Conservation (phyloP, 2,329 filamentous ascomycete genomes). For the Penicillium oxalicum region DNA sequence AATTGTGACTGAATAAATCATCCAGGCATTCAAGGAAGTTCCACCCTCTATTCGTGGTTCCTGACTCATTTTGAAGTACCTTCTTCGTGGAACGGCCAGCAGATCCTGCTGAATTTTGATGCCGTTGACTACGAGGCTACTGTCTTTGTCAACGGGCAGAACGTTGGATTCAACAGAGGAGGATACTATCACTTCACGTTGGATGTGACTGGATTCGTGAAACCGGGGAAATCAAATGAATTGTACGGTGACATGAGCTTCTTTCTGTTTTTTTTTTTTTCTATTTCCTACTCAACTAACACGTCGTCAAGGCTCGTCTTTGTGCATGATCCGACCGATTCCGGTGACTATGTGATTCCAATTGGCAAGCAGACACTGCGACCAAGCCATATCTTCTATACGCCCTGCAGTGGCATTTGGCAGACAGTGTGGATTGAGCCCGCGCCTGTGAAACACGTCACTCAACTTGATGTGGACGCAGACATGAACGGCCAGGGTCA, state of each 20-base stretch:
- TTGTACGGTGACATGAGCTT: constrained; percentile 38
- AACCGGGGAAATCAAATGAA: constrained; percentile 46
- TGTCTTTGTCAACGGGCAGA: constrained; percentile 53
- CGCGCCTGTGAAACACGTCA: constrained; percentile 54
- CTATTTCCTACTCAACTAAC: background rate
- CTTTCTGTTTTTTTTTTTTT: background rate
- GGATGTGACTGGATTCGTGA: constrained; percentile 49
- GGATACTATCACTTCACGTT: constrained; percentile 59
- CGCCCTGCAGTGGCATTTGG: constrained; percentile 69
- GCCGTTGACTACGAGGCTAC: constrained; percentile 49
- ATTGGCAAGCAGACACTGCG: constrained; percentile 59
- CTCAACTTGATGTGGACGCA: constrained; percentile 54
- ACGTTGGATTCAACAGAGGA: constrained; percentile 51
- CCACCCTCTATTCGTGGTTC: constrained; percentile 43
- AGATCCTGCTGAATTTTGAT: constrained; percentile 45
- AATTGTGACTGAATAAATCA: background rate
- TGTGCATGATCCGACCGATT: constrained; percentile 63
- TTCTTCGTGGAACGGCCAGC: constrained; percentile 37
- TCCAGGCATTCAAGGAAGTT: constrained; percentile 34
- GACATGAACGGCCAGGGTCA: constrained; percentile 50
- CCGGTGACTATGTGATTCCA: constrained; percentile 51
- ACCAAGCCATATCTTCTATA: constrained; percentile 59
- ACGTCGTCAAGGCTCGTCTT: constrained; percentile 50
- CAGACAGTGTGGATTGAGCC: constrained; percentile 66
- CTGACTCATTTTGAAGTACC: constrained; percentile 46